Evolutionary conservation across 257 asterid species (phyloP), one percentile per base, ranked within the genome.

Genomic region (Scutellaria barbata): DNA sequence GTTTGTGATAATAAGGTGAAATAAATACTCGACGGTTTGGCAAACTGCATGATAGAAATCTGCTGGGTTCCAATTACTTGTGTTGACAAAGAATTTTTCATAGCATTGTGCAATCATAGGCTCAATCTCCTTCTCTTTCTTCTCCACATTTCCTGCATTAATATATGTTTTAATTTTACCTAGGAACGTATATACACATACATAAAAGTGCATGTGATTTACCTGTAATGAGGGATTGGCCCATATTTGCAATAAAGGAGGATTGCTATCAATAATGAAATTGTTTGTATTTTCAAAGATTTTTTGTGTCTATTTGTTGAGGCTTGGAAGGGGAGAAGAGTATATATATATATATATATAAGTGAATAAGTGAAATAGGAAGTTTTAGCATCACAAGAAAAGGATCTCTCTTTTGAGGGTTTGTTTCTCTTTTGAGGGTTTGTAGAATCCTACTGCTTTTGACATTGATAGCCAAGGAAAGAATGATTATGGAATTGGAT

Each of bases 31-130:
- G 80, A 91, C 87, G 0, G 88, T 81, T 71, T 58, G 77, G 83
- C 92, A 89, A 41, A 91, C 69, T 13, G 92, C 92, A 37, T 91
- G 97, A 64, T 76, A 81, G 77, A 87, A 85, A 12, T 89, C 91
- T 47, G 82, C 72, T n/a, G 68, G 67, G 20, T 35, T 77, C 88
- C 88, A 84, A 61, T 81, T 60, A 12, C 42, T 35, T 1, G 82
- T 63, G 71, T 77, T 46, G 10, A 17, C 68, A 50, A 89, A 85
- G 76, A 73, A 84, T 50, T 71, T 74, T 2, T 87, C 80, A 7
- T 91, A 91, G 45, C 92, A 82, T 65, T 66, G 43, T 55, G 68
- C 83, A 43, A 89, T 68, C 10, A 80, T 33, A 1, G 83, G 81
- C 7, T 63, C 84, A 0, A 89, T 85, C 71, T 83, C 90, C 43